Evolutionary conservation across 768 basidiomycete genomes (phyloP).

Genomic region (Piloderma croceum): DNA sequence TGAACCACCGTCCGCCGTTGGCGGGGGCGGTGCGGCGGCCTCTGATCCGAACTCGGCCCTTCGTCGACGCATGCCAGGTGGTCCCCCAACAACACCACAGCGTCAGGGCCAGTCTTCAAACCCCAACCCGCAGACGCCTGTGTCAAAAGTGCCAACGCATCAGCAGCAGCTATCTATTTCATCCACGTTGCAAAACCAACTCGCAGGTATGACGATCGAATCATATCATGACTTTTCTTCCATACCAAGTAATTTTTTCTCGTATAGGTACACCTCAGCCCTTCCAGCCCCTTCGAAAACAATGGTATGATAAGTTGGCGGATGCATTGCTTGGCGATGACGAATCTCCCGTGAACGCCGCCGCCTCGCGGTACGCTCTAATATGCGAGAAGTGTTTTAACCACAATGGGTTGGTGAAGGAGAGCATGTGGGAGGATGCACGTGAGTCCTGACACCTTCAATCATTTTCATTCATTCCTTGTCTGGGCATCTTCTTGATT

Average conservation of each 20-base stretch:
- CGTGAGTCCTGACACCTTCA: constrained; percentile 48
- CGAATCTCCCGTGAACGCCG: constrained; percentile 39
- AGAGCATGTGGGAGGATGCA: constrained; percentile 72
- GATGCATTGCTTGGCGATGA: constrained; percentile 84
- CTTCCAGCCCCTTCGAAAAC: constrained; percentile 52
- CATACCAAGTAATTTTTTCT: neutral
- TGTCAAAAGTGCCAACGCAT: neutral
- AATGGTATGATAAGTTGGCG: constrained; percentile 84
- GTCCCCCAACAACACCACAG: neutral
- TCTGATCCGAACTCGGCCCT: neutral
- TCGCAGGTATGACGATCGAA: neutral
- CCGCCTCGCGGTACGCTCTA: constrained; percentile 63
- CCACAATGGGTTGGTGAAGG: constrained; percentile 86
- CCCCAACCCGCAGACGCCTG: neutral
- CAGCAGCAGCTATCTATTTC: neutral
- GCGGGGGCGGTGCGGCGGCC: neutral
- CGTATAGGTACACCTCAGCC: constrained; percentile 12
- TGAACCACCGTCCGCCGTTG: too few relatives aligned
- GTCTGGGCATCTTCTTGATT: neutral
- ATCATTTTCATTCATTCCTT: neutral
- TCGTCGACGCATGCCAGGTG: neutral
- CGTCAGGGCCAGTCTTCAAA: neutral
- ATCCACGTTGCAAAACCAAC: neutral
- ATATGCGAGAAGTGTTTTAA: constrained; percentile 85
- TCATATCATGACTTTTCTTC: too few relatives aligned